Evolutionary conservation across 2,329 filamentous ascomycete species (phyloP), one percentile per base, ranked within the genome.

Genomic region (Aspergillus udagawae): DNA sequence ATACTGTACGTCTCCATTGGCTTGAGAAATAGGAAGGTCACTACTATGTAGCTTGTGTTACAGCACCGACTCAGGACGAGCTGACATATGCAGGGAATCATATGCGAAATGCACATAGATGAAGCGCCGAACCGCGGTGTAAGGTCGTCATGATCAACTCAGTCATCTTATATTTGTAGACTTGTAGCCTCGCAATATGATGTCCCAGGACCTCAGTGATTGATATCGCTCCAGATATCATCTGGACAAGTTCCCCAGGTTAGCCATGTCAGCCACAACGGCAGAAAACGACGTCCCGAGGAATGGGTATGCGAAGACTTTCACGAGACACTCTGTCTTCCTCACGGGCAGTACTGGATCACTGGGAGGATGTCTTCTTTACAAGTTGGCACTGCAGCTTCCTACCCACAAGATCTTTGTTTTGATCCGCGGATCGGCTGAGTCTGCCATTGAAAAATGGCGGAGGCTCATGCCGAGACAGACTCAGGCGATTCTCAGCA

Each of bases 301-400:
- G 29, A 65, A 57, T 20, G 69, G 69, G 9, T 72, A 72, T 60
- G 55, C 57, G n/a, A 63, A 57, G 6, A 44, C 53, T 12, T 71
- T 68, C 5, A 61, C 67, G 32, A 53, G n/a, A 12, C 68, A 72
- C 35, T 66, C 61, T 1, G 64, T 71, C 25, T 65, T 72, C 23
- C 60, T 72, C 10, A 72, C 70, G 0, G 70, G 70, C 23, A 65
- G 66, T 21, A 72, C 70, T 3, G 70, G 70, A 17, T 70, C 66
- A 25, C 60, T 70, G 12, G 71, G 71, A 12, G 70, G 70, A 27
- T 71, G 69, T 55, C 68, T 73, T 25, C 54, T 73, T 4, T 70
- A 71, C 57, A 73, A 73, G 41, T 42, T 73, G 41, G 63, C 70
- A 10, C 42, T 69, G 21, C 71, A 72, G 53, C 60, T 73, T 0